Conservation (phyloP, 2,329 filamentous ascomycete species). For the Scedosporium aurantiacum region DNA sequence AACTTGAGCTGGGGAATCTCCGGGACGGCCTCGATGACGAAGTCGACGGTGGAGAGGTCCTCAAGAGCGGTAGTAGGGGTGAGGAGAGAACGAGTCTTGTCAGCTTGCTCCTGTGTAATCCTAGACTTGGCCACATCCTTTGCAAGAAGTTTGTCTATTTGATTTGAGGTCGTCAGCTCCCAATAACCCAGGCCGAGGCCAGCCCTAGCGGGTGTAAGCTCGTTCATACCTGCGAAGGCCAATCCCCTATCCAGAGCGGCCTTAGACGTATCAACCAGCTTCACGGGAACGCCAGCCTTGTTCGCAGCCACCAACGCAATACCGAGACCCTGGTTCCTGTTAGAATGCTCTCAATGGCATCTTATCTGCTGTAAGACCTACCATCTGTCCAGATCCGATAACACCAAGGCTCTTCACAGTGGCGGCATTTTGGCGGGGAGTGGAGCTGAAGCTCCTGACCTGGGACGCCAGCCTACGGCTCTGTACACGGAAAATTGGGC, state of each 20-base stretch:
- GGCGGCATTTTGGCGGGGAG: conserved; percentile 45
- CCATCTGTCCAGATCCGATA: conserved; percentile 93
- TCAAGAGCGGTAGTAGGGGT: conserved; percentile 62
- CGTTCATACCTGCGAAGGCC: conserved; percentile 63
- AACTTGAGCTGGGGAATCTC: conserved; percentile 83
- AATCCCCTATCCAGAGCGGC: conserved; percentile 79
- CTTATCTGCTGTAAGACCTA: conserved; percentile 28
- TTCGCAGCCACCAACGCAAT: conserved; percentile 91
- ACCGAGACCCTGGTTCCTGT: conserved; percentile 62
- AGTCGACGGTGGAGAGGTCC: conserved; percentile 73
- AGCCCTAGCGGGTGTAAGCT: not conserved
- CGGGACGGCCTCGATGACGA: conserved; percentile 94
- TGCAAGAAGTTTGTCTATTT: conserved; percentile 72
- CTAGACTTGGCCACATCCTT: conserved; percentile 87
- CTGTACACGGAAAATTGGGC: conserved; percentile 26
- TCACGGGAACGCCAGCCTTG: conserved; percentile 73
- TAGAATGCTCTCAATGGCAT: conserved; percentile 5
- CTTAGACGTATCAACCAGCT: conserved; percentile 73
- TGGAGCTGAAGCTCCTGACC: conserved; percentile 57
- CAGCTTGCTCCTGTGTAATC: conserved; percentile 71
- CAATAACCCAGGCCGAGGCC: not conserved
- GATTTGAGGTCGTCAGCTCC: not conserved
- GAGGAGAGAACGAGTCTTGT: conserved; percentile 59
- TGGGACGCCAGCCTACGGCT: conserved; percentile 7
- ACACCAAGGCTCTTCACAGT: conserved; percentile 84